Evolutionary conservation across 768 basidiomycete species (phyloP).

Genomic region (Boletales sp.): DNA sequence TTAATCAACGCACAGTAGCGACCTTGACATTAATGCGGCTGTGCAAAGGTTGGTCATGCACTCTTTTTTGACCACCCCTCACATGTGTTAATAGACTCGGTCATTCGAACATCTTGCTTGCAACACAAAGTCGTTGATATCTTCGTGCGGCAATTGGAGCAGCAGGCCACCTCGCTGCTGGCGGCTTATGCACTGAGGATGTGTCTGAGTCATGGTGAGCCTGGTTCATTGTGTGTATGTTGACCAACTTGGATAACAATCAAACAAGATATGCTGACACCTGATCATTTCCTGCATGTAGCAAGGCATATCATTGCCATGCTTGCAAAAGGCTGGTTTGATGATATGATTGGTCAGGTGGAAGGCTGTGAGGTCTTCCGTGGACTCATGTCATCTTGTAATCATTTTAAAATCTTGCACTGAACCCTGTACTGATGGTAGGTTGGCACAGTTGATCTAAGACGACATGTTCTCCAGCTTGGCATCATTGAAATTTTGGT

Average conservation of each 20-base stretch:
- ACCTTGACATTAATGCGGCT: conserved; percentile 11
- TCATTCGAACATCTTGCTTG: not conserved
- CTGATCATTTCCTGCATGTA: not conserved
- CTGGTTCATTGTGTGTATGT: not conserved
- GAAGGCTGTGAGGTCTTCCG: conserved; percentile 4
- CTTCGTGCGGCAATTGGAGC: conserved; percentile 1
- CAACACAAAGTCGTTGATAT: not conserved
- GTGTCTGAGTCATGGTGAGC: conserved; percentile 1
- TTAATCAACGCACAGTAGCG: not conserved
- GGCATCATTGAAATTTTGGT: not conserved
- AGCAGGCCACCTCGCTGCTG: conserved; percentile 1
- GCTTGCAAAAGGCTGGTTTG: conserved; percentile 12
- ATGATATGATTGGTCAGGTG: conserved; percentile 7
- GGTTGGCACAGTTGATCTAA: not conserved
- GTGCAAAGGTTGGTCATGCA: conserved; percentile 1
- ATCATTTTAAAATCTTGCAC: not conserved
- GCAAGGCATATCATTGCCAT: not conserved
- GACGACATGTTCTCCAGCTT: not conserved
- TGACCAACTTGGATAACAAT: not conserved
- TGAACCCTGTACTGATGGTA: not conserved
- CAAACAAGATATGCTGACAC: not conserved
- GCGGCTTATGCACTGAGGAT: conserved; percentile 7
- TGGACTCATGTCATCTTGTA: not conserved
- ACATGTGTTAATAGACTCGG: not conserved
- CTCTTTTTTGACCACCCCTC: not conserved